Conservation (phyloP, 148 eudicot genomes). For the Silene latifolia region DNA sequence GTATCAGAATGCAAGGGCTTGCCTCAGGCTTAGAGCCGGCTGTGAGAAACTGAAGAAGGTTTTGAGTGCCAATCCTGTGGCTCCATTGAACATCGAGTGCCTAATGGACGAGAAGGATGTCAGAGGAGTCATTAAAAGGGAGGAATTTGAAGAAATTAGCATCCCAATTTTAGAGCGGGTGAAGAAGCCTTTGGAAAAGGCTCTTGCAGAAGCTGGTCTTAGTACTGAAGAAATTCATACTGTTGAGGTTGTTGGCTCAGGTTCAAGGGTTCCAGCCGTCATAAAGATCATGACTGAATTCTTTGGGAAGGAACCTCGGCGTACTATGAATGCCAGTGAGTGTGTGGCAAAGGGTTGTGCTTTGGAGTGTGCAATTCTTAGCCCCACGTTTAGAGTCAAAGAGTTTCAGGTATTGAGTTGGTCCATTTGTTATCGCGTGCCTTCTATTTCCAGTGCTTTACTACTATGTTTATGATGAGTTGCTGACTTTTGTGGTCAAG, state of each 20-base stretch:
- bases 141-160: conserved; percentile 80
- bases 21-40: conserved; percentile 77
- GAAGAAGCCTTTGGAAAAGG: conserved; percentile 84
- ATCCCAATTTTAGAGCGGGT: conserved; percentile 83
- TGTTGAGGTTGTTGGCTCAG: conserved; percentile 94
- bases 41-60: conserved; percentile 91
- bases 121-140: conserved; percentile 72
- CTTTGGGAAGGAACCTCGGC: conserved; percentile 91
- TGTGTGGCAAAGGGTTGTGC: conserved; percentile 97
- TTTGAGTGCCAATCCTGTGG: conserved; percentile 94
- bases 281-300: conserved; percentile 77
- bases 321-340: conserved; percentile 97
- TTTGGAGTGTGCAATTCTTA: conserved; percentile 80
- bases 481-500: neutral
- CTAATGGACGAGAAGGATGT: conserved; percentile 98
- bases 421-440: neutral
- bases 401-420: conserved; percentile 66
- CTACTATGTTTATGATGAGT: neutral
- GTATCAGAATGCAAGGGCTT: conserved; percentile 83
- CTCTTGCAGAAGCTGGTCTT: conserved; percentile 83
- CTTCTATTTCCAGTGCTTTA: neutral
- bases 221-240: conserved; percentile 62
- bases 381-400: conserved; percentile 91
- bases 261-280: conserved; percentile 83
- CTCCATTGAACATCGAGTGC: conserved; percentile 94